Evolutionary conservation across 257 asterid genomes (phyloP), one percentile per base, ranked within the genome.

Genomic region (Solanum rostratum): DNA sequence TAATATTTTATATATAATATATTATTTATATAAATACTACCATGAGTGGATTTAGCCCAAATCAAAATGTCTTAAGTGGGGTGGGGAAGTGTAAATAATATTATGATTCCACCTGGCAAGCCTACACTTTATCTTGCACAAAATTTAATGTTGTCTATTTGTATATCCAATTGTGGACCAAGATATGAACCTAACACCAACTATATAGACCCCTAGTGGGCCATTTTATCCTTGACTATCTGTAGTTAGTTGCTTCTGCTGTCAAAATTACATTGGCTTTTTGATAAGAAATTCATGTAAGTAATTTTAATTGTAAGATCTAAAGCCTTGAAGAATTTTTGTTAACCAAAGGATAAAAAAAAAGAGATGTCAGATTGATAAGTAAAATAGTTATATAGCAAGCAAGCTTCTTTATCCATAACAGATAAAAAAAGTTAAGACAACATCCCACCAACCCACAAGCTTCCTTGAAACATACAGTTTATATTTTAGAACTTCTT

Each of bases 111-210:
- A 57, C 49, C 3, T 81, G 79, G 60, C 82, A 57, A 19, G n/a
- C 16, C 33, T 55, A 53, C 10, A 33, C 30, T 27, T 65, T 24
- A 85, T 14, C 30, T 10, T 66, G 39, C 41, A 20, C 78, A 12
- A 53, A 60, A 49, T n/a, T 45, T 70, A 57, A 41, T 81, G 83
- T 70, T 11, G 37, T 43, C 8, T 10, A 20, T 45, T 10, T 18
- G 5, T 24, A 57, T 62, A 43, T 85, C 27, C 81, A 54, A 3
- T 11, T 4, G 83, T 81, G 54, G 46, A 80, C 82, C 83, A 87
- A 73, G 57, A 55, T 12, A 80, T 80, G 9, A 52, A 87, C 89
- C 85, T 71, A 81, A 60, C 82, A 73, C 81, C 87, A 71, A 87
- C 89, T 70, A 39, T 57, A 33, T 45, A 27, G 76, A 45, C 85